Base-by-base conservation (phyloP, 306 rosid genomes). In the Arachis hypogaea region DNA sequence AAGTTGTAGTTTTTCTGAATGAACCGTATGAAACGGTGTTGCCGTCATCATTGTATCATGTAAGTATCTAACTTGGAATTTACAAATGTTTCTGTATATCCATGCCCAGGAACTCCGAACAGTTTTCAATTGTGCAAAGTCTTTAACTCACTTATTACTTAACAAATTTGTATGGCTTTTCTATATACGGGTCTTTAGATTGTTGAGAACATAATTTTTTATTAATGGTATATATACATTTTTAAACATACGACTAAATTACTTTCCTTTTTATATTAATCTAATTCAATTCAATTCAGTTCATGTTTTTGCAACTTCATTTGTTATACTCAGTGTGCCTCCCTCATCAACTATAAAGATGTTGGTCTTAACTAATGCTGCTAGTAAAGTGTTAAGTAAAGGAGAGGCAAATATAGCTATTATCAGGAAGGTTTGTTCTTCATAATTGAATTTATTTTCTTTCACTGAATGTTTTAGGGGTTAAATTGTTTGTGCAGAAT, bases 331-430 rank as follows among this genome's bases (percentile, higher is more conserved):
- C 80, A 95, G 99, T 71, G 67, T 90, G 71, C 86, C 92, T 43
- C 84, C 92, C 33, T 78, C 89, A 50, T 87, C 97, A 40, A 71
- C 85, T 36, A 67, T 83, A 76, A 96, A 95, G 82, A 92, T 95
- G 85, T 47, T 90, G 86, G 78, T 95, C 77, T 98, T 98, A 74
- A 91, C 91, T 47, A 84, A 83, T 85, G 98, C 98, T 46, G 91
- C 83, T 62, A 98, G 97, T 78, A 95, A 88, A 83, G 99, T 95
- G 79, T 74, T 95, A 80, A 98, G 99, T 41, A 95, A 86, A 90
- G 99, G 98, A 69, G 93, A 97, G 67, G 88, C 91, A 10, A 95
- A 95, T 86, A 80, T 95, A 54, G 90, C 91, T 59, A 95, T 90
- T 67, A 87, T 95, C 77, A 85, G 93, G 84, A 95, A 90, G 98